These are phyloP conservation scores for Fusarium musae DNA, from an alignment of 2,329 filamentous ascomycete genomes.

Conservation along the genomic window DNA sequence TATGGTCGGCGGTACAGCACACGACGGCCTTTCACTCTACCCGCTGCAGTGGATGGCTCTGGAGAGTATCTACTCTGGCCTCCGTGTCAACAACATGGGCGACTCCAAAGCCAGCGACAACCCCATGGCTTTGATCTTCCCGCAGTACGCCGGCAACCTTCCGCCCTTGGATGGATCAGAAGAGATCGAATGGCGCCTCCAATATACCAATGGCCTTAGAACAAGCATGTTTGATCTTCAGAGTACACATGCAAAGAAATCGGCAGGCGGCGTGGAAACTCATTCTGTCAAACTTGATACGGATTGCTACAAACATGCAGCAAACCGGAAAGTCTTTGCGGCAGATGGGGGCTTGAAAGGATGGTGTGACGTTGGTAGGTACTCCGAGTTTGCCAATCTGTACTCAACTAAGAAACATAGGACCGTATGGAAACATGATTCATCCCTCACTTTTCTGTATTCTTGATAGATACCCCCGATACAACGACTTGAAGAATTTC, in stretches of 20 bases:
- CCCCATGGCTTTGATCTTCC: constrained; percentile 34
- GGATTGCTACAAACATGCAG: constrained; percentile 26
- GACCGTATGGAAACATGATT: constrained; percentile 33
- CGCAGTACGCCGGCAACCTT: constrained; percentile 39
- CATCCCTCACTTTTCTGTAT: constrained; percentile 41
- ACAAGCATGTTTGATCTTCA: constrained; percentile 44
- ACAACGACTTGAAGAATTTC: constrained; percentile 34
- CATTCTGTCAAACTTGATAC: constrained; percentile 36
- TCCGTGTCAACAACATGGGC: neutral
- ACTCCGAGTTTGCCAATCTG: neutral
- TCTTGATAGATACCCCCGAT: constrained; percentile 38
- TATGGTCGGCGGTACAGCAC: constrained; percentile 31
- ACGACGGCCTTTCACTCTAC: constrained; percentile 40
- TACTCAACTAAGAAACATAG: neutral
- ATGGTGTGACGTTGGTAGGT: constrained; percentile 21
- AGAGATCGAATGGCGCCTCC: constrained; percentile 41
- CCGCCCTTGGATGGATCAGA: constrained; percentile 38
- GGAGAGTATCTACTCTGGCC: constrained; percentile 34
- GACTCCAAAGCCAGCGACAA: constrained; percentile 11
- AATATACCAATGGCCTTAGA: constrained; percentile 33
- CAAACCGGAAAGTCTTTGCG: constrained; percentile 33
- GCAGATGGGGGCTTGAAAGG: constrained; percentile 22
- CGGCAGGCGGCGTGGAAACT: neutral
- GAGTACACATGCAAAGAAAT: constrained; percentile 22
- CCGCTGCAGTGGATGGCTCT: constrained; percentile 41